These are phyloP conservation scores for Trametes villosa DNA, from an alignment of 768 basidiomycete genomes.

Conservation along the genomic window DNA sequence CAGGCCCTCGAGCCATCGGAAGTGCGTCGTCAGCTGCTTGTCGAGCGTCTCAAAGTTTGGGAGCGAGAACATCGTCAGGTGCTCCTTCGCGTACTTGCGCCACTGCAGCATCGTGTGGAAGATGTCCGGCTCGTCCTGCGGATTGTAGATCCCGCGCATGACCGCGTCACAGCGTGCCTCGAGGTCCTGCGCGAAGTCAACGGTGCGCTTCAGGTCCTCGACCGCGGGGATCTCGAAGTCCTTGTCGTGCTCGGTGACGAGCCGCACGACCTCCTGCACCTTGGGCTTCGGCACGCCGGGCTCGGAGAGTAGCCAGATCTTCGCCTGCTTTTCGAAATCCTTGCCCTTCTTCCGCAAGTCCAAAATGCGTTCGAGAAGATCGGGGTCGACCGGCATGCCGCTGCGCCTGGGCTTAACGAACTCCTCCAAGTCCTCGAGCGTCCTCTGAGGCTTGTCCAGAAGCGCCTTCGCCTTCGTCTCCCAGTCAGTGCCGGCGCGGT, in stretches of 20 bases:
- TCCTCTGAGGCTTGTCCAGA: slow-evolving; percentile 71
- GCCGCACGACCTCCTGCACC: slow-evolving; percentile 68
- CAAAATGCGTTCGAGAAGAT: slow-evolving; percentile 67
- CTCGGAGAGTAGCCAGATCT: slow-evolving; percentile 67
- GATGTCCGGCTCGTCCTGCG: slow-evolving; percentile 60
- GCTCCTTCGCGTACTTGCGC: slow-evolving; percentile 70
- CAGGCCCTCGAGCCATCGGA: slow-evolving; percentile 71
- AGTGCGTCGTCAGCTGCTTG: slow-evolving; percentile 65
- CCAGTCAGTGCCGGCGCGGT: slow-evolving; percentile 77
- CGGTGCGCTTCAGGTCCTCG: slow-evolving; percentile 65
- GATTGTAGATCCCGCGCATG: slow-evolving; percentile 62
- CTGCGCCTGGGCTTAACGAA: slow-evolving; percentile 64
- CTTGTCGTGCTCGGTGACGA: slow-evolving; percentile 73
- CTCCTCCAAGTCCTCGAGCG: slow-evolving; percentile 75
- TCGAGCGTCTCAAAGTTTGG: slow-evolving; percentile 76
- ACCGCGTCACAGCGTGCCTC: slow-evolving; percentile 78
- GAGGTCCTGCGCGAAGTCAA: slow-evolving; percentile 78
- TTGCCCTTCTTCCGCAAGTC: slow-evolving; percentile 68
- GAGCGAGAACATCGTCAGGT: slow-evolving; percentile 73
- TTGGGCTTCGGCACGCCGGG: slow-evolving; percentile 59
- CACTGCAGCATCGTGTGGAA: slow-evolving; percentile 77
- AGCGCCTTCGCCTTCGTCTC: slow-evolving; percentile 68
- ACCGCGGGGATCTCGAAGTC: slow-evolving; percentile 75
- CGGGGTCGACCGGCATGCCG: slow-evolving; percentile 70
- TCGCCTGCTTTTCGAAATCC: slow-evolving; percentile 81